Base-by-base conservation (phyloP, 768 basidiomycete genomes). In the Termitomyces sp. region DNA sequence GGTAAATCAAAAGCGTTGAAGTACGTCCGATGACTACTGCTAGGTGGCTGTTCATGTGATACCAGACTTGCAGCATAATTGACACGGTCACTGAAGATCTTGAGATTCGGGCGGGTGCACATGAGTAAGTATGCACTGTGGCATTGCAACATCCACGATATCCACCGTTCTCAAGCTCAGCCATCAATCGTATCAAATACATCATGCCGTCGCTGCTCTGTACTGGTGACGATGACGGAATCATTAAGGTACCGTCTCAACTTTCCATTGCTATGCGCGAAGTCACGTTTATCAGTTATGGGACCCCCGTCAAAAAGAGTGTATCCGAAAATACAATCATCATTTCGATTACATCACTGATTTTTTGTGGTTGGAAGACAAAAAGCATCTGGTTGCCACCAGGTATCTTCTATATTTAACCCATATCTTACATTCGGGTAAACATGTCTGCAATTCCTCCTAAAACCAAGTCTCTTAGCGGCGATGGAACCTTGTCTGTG, bases 301-400 rank as follows among this genome's bases (percentile, higher is more conserved):
- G 94, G 94, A 97, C 68, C 85, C 89, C 21, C 78, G 94, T 56
- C 80, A 84, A 65, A 72, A 75, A 50, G 85, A 85, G 9, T 76
- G 79, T 45, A 72, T 87, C 17, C 79, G 86, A 37, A 74, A 78
- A 19, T 94, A 93, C 66, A 82, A 74, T 31, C 95, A 97, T 50
- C 95, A 98, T 65, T 94, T 88, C 67, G 94, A 97, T 71, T 97
- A 93, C 66, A 94, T 97, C 55, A 89, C 92, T 38, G 94, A 94
- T 68, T 94, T 97, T 70, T 72, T 90, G 40, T 97, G 89, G 84
- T 69, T 94, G 54, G 82, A 81, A 38, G 89, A 90, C 70, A 91
- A 89, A 71, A 87, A 83, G 60, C 91, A 93, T 55, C 78, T 94
- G 15, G 81, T 98, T 19, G 81, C 89, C 33, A 94, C 94, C 4